Conservation (phyloP, 106 monocot species). For the Platanthera guangdongensis region DNA sequence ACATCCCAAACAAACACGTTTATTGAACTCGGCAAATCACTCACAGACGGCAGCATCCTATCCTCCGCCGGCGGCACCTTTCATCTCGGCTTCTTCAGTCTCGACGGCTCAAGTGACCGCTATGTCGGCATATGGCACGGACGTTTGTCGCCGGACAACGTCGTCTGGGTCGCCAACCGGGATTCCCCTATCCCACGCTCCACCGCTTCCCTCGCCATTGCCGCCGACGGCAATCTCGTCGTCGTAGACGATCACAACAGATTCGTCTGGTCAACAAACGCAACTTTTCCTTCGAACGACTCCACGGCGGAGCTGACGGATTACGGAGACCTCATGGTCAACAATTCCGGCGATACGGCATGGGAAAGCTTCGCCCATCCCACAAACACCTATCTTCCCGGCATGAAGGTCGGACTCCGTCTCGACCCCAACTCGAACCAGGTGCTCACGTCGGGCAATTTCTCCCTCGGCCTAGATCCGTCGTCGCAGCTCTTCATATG, state of each 20-base stretch:
- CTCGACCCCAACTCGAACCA: neutral
- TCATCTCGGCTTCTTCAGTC: conserved; percentile 28
- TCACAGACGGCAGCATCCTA: conserved; percentile 14
- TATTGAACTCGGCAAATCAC: neutral
- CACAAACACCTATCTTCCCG: neutral
- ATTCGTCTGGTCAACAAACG: neutral
- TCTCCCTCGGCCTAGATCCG: conserved; percentile 1
- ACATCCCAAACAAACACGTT: neutral
- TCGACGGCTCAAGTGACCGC: conserved; percentile 6
- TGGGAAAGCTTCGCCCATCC: conserved; percentile 10
- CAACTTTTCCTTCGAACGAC: neutral
- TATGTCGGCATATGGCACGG: conserved; percentile 24
- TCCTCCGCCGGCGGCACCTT: conserved; percentile 16
- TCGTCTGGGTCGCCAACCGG: conserved; percentile 9
- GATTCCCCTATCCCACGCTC: neutral
- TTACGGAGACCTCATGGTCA: neutral
- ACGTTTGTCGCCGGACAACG: neutral
- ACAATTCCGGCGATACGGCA: neutral
- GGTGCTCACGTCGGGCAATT: neutral
- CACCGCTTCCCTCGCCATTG: neutral
- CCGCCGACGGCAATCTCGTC: neutral
- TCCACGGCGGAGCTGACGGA: neutral
- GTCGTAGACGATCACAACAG: neutral
- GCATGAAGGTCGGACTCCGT: conserved; percentile 4
- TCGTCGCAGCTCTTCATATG: conserved; percentile 5